phyloP scores from a whole-genome alignment of 345 rosid species.

The Pseudoturritis turrita region DNA sequence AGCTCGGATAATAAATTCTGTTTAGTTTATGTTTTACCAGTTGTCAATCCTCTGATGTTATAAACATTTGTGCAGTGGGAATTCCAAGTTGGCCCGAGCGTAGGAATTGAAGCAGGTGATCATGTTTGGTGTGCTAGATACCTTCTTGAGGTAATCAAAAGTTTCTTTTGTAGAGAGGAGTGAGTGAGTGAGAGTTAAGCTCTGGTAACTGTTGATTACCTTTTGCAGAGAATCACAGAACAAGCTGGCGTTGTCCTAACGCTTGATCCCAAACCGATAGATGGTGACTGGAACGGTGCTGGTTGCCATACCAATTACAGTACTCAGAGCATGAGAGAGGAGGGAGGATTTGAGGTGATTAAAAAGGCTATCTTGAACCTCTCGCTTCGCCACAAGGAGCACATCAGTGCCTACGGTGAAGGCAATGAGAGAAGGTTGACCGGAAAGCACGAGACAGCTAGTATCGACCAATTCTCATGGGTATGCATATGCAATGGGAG shows the following conservation, averaged over 20 bases:
- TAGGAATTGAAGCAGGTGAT: conserved; percentile 94
- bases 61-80: conserved; percentile 67
- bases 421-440: conserved; percentile 98
- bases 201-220: not conserved
- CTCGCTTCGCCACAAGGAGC: conserved; percentile 82
- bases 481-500: conserved; percentile 28
- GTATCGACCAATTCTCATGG: conserved; percentile 88
- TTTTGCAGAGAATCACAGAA: conserved; percentile 88
- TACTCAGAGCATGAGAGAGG: conserved; percentile 95
- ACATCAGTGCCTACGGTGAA: conserved; percentile 94
- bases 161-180: not conserved
- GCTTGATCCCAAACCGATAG: conserved; percentile 91
- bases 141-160: conserved; percentile 79
- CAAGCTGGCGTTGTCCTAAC: conserved; percentile 93
- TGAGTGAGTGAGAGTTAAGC: not conserved
- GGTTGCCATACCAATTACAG: conserved; percentile 99
- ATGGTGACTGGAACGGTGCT: conserved; percentile 99
- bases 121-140: conserved; percentile 94
- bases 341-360: conserved; percentile 81
- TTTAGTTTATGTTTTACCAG: not conserved
- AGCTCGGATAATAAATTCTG: not conserved
- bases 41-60: not conserved
- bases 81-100: conserved; percentile 96
- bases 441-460: conserved; percentile 97
- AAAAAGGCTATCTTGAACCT: conserved; percentile 92